Base-by-base conservation (phyloP, 148 eudicot species). In the Chenopodium berlandieri region DNA sequence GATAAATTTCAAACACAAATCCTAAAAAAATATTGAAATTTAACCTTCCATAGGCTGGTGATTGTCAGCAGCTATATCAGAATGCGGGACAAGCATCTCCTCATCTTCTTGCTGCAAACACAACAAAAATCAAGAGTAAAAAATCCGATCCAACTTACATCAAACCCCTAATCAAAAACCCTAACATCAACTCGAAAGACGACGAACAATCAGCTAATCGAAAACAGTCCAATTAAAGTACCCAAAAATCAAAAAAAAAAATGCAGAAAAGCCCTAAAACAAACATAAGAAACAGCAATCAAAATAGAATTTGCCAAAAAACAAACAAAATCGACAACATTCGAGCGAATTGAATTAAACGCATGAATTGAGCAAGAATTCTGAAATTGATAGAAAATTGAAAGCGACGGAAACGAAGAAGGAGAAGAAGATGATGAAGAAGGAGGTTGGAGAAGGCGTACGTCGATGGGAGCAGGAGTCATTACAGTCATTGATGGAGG, bases 1-100 rank as follows among this genome's bases (percentile, higher is more conserved):
- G 27, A 73, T 17, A 76, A 62, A n/a, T 4, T 1, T 3, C 30
- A 30, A 14, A 13, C 46, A 58, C 40, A 1, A 73, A n/a, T 47
- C 34, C 25, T 2, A 11, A 66, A 52, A 27, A 27, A 19, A 5
- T 0, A 4, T 40, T 48, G 30, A 67, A 62, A n/a, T 10, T 63
- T 14, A 71, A 94, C 98, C 98, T 90, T 94, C 98, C 98, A 94
- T 92, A 22, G 98, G 96, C 86, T 92, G 96, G 48, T 90, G 91
- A 60, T 90, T 84, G 78, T 87, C 91, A 54, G 88, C 83, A 30
- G 88, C 84, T 30, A 88, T 34, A 46, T 94, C 92, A 0, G 93
- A 78, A 84, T 88, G 91, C 10, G 98, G 96, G 22, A 94, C 94
- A 22, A 94, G 98, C 96, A 94, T 94, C 89, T 92, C 94, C 10